Percentiles rank a stretch among this genome's conserved stretches.
Evolutionary conservation across 768 basidiomycete genomes (phyloP).

Genomic region (Goffeauzyma gilvescens): DNA sequence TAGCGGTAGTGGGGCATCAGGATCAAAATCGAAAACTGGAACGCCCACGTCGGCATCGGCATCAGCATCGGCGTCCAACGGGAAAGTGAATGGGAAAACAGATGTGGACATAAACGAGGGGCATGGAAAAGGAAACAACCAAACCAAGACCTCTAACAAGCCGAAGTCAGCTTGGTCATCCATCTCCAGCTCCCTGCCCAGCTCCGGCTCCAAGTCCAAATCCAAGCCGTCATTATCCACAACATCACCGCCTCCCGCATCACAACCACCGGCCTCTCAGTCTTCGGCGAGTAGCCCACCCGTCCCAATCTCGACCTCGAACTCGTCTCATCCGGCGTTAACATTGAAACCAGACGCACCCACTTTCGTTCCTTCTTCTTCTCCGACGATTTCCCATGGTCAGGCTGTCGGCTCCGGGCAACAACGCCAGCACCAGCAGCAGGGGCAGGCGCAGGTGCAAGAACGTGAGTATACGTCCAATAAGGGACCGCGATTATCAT

Average conservation of each 20-base stretch:
- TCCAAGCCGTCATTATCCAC: conserved; percentile 7
- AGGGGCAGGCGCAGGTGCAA: too few relatives aligned
- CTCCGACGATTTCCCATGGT: conserved; percentile 9
- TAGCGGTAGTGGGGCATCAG: conserved; percentile 4
- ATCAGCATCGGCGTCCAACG: too few relatives aligned
- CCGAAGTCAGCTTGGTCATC: too few relatives aligned
- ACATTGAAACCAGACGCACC: conserved; percentile 6
- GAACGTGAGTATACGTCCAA: too few relatives aligned
- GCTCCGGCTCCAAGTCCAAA: neutral
- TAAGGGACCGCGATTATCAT: neutral
- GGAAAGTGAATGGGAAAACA: conserved; percentile 12
- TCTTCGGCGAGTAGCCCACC: conserved; percentile 8
- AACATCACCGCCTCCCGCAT: conserved; percentile 15
- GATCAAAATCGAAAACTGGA: conserved; percentile 8
- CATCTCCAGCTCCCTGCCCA: conserved; percentile 5
- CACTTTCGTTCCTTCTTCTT: conserved; percentile 2
- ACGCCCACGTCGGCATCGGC: conserved; percentile 8
- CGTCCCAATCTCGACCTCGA: neutral
- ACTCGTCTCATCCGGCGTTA: neutral
- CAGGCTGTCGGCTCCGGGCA: conserved; percentile 9
- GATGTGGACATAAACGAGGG: too few relatives aligned
- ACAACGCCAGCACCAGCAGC: too few relatives aligned
- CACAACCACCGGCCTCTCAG: conserved; percentile 11
- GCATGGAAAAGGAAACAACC: neutral
- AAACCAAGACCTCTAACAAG: neutral